Evolutionary conservation across 768 basidiomycete species (phyloP), one percentile per base, ranked within the genome.

Genomic region (Lyophyllum semitale): DNA sequence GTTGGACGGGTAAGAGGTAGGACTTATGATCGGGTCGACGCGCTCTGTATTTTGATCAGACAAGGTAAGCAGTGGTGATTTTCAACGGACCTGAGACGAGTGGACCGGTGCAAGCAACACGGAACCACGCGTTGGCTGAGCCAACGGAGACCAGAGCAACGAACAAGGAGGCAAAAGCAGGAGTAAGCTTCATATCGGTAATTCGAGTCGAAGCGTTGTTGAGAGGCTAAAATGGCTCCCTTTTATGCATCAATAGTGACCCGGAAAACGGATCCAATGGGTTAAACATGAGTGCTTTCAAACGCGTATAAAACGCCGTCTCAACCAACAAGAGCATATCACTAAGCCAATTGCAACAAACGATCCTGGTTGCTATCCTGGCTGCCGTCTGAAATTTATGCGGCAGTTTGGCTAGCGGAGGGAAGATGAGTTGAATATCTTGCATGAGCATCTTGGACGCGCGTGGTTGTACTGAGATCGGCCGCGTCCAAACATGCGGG

Each of bases 51-150:
- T 20, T 20, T n/a, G 29, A n/a, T 18, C 23, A 46, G 32, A 5
- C 26, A 33, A 25, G 40, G 30, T 13, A 25, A 27, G 44, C 26
- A 20, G 17, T 29, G 12, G 27, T 29, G 25, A n/a, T 29, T 25
- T 41, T 17, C n/a, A 20, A 44, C 54, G 30, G 11, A 74, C 76
- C 74, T 68, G 70, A 66, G 1, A 78, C 73, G 40, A 77, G 66
- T n/a, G 76, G 75, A 20, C 55, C 62, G 11, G 74, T 73, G 50
- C 76, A 77, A 7, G 73, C 66, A 43, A 76, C 72, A 35, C 73
- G 72, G 59, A 78, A 77, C 77, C 74, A 78, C 8, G 73, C 73
- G 50, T 68, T 54, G 13, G 59, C 61, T 25, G 59, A 44, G 20
- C 59, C 48, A 18, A 63, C 59, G 29, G 56, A 59, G 20, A 56